Base-by-base conservation (phyloP, 305 asterid species). In the Rubia balearica region DNA sequence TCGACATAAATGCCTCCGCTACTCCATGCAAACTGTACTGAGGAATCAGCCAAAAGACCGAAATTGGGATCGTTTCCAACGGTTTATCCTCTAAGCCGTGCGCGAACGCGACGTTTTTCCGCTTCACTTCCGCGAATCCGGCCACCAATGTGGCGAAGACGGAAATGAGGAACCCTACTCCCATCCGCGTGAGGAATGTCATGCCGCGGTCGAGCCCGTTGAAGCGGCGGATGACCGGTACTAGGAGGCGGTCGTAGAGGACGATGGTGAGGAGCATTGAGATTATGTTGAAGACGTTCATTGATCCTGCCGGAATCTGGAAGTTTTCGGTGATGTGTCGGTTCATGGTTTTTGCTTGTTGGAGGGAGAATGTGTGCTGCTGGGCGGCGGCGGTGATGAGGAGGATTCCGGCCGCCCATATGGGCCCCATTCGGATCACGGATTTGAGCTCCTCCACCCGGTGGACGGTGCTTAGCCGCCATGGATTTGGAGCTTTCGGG, bases 381-480 rank as follows among this genome's bases (percentile, higher is more conserved):
- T 91, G 97, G 13, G 97, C 90, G 9, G 85, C 78, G 33, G 96
- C 96, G 10, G 98, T 94, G 80, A 89, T 84, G 42, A 86, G 73
- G 67, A 94, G 89, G 76, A 94, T 94, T 30, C 97, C 98, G 16
- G 98, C 79, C 0, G 97, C 96, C 97, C 96, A 89, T 66, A 94
- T 94, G 14, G 98, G 97, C 0, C 93, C 95, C 97, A 91, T 91
- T 75, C 98, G 75, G 76, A 91, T 72, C 0, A 94, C 48, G 27
- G 96, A 80, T 79, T 93, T 93, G 0, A 93, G 90, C 66, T 93
- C 98, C 67, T 93, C 98, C 9, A 91, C 88, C 13, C 98, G 94
- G 75, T 93, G 98, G 71, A 93, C 86, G 6, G 95, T 91, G 88
- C 78, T 78, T 61, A 93, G 81, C 19, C 74, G 75, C 98, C 98